Percentiles rank a stretch among this genome's conserved stretches.
Conservation (phyloP, 2,329 filamentous ascomycete species). For the Neonectria hederae region DNA sequence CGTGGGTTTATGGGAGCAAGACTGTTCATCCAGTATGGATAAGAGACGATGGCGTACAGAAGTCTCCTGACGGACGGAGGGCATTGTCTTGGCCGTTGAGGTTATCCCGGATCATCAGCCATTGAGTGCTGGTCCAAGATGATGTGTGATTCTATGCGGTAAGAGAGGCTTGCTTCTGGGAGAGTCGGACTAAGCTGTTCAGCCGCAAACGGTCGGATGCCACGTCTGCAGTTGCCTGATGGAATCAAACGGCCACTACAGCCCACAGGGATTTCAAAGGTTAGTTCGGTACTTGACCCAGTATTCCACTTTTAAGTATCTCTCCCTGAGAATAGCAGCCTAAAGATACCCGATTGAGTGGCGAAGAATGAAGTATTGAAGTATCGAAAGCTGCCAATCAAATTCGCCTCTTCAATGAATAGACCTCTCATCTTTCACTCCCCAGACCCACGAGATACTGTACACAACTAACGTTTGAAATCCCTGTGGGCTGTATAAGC, state of each 20-base stretch:
- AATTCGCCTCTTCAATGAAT: too few species aligned
- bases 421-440: too few species aligned
- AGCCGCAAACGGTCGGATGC: not conserved
- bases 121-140: not conserved
- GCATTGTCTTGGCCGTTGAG: not conserved
- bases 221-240: not conserved
- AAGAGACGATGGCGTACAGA: not conserved
- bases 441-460: too few species aligned
- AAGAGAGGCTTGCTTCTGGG: not conserved
- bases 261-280: too few species aligned
- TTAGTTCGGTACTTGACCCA: too few species aligned
- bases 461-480: too few species aligned
- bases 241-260: not conserved
- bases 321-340: too few species aligned
- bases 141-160: not conserved
- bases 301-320: too few species aligned
- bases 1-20: not conserved
- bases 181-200: not conserved
- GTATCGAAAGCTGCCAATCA: too few species aligned
- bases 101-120: not conserved
- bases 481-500: too few species aligned
- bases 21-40: not conserved
- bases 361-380: too few species aligned
- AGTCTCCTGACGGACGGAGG: not conserved
- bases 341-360: too few species aligned